phyloP scores from a whole-genome alignment of 768 basidiomycete genomes.

The Collybia nuda region DNA sequence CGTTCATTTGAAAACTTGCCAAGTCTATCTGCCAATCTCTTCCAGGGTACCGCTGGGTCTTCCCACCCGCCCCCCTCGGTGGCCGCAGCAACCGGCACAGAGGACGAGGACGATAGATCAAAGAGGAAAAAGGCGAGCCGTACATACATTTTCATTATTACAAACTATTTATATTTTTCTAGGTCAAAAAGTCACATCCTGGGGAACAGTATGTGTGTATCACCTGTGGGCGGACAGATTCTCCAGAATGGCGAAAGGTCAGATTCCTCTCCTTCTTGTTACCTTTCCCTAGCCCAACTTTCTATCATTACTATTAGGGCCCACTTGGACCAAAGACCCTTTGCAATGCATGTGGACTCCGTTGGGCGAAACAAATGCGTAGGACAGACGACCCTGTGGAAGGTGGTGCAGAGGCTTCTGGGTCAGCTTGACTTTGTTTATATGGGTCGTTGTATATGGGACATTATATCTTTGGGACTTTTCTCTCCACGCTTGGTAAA shows the following conservation, averaged over 20 bases:
- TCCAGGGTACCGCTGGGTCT: conserved; percentile 1
- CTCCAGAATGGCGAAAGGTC: conserved; percentile 96
- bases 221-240: conserved; percentile 92
- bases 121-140: conserved; percentile 64
- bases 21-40: not conserved
- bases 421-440: not conserved
- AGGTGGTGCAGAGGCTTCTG: conserved; percentile 4
- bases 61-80: not conserved
- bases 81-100: conserved; percentile 34
- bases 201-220: conserved; percentile 83
- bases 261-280: conserved; percentile 1
- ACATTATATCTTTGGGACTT: not conserved
- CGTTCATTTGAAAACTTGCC: conserved; percentile 8
- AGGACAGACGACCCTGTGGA: conserved; percentile 35
- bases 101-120: conserved; percentile 42
- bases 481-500: no score
- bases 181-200: conserved; percentile 48
- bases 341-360: conserved; percentile 93
- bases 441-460: not conserved
- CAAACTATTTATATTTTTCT: conserved; percentile 1
- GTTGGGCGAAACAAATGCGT: conserved; percentile 80
- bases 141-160: not conserved
- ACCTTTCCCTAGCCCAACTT: conserved; percentile 2
- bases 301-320: conserved; percentile 49
- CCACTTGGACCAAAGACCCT: conserved; percentile 96